These are phyloP conservation scores for Cicer arietinum DNA, from an alignment of 306 rosid species.

Conservation along the genomic window DNA sequence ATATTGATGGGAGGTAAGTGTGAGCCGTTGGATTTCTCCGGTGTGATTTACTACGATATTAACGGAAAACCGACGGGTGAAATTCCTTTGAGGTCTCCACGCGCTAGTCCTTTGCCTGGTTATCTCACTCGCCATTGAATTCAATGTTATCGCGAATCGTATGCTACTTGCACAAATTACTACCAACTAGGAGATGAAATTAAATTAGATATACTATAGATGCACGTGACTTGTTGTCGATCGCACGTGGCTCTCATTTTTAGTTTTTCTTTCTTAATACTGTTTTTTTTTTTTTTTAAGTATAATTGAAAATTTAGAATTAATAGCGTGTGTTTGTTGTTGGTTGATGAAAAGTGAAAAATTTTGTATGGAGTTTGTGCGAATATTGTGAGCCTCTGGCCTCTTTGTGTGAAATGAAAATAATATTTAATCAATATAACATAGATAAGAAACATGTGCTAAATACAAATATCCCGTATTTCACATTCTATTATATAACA, in stretches of 20 bases:
- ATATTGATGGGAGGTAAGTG: slow-evolving; percentile 93
- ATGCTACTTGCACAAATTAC: neutral
- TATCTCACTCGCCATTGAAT: slow-evolving; percentile 56
- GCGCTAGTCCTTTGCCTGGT: slow-evolving; percentile 87
- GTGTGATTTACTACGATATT: slow-evolving; percentile 70
- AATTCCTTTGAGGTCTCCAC: slow-evolving; percentile 73
- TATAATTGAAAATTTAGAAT: neutral
- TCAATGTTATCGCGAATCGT: neutral
- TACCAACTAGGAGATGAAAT: too few species aligned
- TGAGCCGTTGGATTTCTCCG: slow-evolving; percentile 84
- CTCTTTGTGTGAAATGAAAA: too few species aligned
- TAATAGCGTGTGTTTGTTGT: neutral
- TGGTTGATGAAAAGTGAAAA: slow-evolving; percentile 2
- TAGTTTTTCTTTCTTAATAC: neutral
- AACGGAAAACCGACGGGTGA: slow-evolving; percentile 62
- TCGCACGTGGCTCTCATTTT: neutral
- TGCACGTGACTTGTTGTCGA: neutral
- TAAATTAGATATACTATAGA: too few species aligned
- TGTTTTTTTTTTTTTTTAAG: neutral
- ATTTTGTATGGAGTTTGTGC: neutral
- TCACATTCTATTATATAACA: too few species aligned
- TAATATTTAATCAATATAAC: too few species aligned
- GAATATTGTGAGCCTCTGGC: neutral
- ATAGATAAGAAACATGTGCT: too few species aligned
- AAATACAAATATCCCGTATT: too few species aligned